A percentile compares a stretch with the other conserved stretches of the same genome.
Evolutionary conservation across 2,329 filamentous ascomycete species (phyloP).

Genomic region (Cryphonectria japonica): DNA sequence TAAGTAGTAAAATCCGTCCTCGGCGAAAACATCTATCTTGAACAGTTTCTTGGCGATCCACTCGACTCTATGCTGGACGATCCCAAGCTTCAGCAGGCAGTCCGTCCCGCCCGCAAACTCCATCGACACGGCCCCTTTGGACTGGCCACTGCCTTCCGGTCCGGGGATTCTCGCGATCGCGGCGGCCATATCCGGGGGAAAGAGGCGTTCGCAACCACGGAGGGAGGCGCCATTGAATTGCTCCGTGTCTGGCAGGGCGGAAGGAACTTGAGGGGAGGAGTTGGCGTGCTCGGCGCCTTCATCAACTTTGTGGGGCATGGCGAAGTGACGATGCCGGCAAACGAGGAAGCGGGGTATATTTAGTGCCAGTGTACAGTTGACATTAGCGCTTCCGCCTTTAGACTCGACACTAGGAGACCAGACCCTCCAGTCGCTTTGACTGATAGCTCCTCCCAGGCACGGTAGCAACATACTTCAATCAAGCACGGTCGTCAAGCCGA

Average conservation of each 20-base stretch:
- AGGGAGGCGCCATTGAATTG: neutral
- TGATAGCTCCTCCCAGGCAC: too few relatives aligned
- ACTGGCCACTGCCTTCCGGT: too few relatives aligned
- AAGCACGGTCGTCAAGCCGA: neutral
- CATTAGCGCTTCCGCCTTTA: neutral
- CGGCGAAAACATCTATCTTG: fast-evolving
- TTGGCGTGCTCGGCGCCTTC: neutral
- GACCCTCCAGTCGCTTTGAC: neutral
- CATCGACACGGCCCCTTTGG: neutral
- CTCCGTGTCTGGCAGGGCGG: neutral
- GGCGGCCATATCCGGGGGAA: neutral
- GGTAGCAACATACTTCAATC: neutral
- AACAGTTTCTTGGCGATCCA: neutral
- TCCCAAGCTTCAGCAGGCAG: neutral
- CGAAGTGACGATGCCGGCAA: neutral
- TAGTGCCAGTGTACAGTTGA: neutral
- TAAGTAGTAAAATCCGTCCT: neutral
- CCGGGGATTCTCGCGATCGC: neutral
- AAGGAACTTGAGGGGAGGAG: too few relatives aligned
- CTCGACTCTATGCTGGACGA: neutral
- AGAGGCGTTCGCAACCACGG: neutral
- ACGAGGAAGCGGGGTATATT: neutral
- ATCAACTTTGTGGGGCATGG: neutral
- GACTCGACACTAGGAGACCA: neutral
- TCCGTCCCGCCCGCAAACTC: neutral